phyloP scores from a whole-genome alignment of 768 basidiomycete genomes.

The Calocybe gangraenosa region DNA sequence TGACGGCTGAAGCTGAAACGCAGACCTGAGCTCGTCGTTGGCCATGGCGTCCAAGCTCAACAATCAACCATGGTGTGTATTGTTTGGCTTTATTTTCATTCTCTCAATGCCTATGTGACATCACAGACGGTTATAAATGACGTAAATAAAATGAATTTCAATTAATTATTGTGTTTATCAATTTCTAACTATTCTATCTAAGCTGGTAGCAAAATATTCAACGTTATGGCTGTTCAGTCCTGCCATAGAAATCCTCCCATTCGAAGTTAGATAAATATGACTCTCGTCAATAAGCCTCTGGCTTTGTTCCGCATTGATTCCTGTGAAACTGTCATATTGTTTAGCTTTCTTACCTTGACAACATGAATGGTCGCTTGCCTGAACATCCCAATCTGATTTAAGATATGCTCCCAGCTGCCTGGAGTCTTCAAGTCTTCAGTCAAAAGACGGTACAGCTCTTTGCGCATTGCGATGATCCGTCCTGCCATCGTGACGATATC shows the following conservation, averaged over 20 bases:
- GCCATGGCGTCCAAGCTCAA: constrained; percentile 12
- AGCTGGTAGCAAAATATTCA: constrained; percentile 62
- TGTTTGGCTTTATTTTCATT: constrained; percentile 11
- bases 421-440: constrained; percentile 81
- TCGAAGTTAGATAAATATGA: constrained; percentile 82
- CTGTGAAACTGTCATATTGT: constrained; percentile 64
- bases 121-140: constrained; percentile 27
- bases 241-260: constrained; percentile 94
- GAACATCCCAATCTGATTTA: constrained; percentile 97
- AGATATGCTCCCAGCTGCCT: constrained; percentile 94
- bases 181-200: constrained; percentile 62
- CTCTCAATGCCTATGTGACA: constrained; percentile 27
- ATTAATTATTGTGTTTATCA: constrained; percentile 14
- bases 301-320: constrained; percentile 64
- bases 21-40: constrained; percentile 9
- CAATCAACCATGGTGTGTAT: constrained; percentile 15
- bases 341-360: neutral
- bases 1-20: neutral
- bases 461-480: constrained; percentile 90
- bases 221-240: constrained; percentile 82
- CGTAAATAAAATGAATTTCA: constrained; percentile 11
- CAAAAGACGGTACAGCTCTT: constrained; percentile 68
- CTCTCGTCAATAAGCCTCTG: constrained; percentile 62
- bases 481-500: constrained; percentile 93
- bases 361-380: constrained; percentile 44